phyloP scores from a whole-genome alignment of 345 rosid genomes.

The Nasturtium officinale region DNA sequence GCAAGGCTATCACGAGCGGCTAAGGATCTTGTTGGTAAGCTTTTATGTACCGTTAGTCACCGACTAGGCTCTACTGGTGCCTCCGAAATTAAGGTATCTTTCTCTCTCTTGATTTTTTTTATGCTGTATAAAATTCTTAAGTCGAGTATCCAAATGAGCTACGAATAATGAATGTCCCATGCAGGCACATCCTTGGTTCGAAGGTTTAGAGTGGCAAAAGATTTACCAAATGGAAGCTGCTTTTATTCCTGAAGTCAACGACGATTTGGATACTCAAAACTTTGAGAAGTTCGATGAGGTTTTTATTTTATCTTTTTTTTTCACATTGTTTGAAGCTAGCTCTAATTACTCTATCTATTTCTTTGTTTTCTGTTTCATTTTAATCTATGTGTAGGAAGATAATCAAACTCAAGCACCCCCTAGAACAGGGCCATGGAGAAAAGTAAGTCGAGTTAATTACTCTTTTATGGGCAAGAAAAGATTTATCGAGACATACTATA shows the following conservation, averaged over 20 bases:
- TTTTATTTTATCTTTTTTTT: neutral
- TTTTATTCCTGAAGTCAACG: conserved; percentile 82
- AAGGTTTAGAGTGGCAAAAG: conserved; percentile 71
- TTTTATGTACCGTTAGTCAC: conserved; percentile 78
- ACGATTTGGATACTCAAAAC: conserved; percentile 94
- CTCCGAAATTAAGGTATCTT: conserved; percentile 85
- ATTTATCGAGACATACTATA: neutral
- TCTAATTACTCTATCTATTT: neutral
- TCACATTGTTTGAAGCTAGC: neutral
- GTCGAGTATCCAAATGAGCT: conserved; percentile 12
- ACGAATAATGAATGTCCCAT: conserved; percentile 44
- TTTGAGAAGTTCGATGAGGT: conserved; percentile 95
- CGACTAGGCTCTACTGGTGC: conserved; percentile 86
- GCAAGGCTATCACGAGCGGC: conserved; percentile 75
- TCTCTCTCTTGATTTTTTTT: neutral
- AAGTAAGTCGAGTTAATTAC: conserved; percentile 46
- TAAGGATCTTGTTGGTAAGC: conserved; percentile 71
- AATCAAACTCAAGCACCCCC: conserved; percentile 46
- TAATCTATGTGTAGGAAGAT: conserved; percentile 44
- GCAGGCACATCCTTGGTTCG: conserved; percentile 89
- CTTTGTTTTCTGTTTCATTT: neutral
- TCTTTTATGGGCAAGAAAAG: neutral
- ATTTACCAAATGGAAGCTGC: conserved; percentile 91
- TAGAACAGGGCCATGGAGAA: conserved; percentile 83
- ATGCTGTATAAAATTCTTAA: conserved; percentile 24